Conservation (phyloP, 257 asterid species). For the Handroanthus guayacan region DNA sequence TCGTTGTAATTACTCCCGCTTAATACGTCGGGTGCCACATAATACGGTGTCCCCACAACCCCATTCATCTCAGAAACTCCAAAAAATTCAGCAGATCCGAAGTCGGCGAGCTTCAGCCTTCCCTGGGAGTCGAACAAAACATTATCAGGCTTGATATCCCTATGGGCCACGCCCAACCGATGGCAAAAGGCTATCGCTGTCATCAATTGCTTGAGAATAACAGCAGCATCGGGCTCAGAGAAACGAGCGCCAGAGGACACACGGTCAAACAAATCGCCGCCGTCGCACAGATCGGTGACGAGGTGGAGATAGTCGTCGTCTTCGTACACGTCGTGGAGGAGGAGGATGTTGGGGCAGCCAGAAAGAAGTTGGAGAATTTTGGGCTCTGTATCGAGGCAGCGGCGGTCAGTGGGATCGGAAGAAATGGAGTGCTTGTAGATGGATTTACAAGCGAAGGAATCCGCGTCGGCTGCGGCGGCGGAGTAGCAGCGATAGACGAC, state of each 20-base stretch:
- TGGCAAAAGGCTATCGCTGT: slow-evolving; percentile 70
- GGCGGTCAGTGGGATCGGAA: slow-evolving; percentile 68
- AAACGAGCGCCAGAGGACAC: slow-evolving; percentile 54
- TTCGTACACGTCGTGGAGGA: slow-evolving; percentile 69
- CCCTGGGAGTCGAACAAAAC: slow-evolving; percentile 71
- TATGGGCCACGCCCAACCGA: slow-evolving; percentile 70
- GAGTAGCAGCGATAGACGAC: slow-evolving; percentile 81
- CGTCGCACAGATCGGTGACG: slow-evolving; percentile 81
- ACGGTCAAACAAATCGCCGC: slow-evolving; percentile 69
- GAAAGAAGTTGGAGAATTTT: slow-evolving; percentile 64
- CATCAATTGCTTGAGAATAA: slow-evolving; percentile 53
- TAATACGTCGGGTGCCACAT: slow-evolving; percentile 90
- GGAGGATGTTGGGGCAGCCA: slow-evolving; percentile 62
- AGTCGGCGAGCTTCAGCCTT: slow-evolving; percentile 71
- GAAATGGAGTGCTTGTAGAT: slow-evolving; percentile 65
- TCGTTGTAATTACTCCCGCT: slow-evolving; percentile 70
- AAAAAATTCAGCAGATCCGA: slow-evolving; percentile 89
- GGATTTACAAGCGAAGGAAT: slow-evolving; percentile 74
- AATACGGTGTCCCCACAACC: slow-evolving; percentile 90
- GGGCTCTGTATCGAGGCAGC: slow-evolving; percentile 77
- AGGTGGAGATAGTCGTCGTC: slow-evolving; percentile 80
- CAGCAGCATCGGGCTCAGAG: slow-evolving; percentile 64
- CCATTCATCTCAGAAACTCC: slow-evolving; percentile 64
- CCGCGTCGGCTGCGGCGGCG: slow-evolving; percentile 23
- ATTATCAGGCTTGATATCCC: slow-evolving; percentile 90